Conservation (phyloP, 352 stramenopile genomes). For the Pilasporangium apinafurcum region DNA sequence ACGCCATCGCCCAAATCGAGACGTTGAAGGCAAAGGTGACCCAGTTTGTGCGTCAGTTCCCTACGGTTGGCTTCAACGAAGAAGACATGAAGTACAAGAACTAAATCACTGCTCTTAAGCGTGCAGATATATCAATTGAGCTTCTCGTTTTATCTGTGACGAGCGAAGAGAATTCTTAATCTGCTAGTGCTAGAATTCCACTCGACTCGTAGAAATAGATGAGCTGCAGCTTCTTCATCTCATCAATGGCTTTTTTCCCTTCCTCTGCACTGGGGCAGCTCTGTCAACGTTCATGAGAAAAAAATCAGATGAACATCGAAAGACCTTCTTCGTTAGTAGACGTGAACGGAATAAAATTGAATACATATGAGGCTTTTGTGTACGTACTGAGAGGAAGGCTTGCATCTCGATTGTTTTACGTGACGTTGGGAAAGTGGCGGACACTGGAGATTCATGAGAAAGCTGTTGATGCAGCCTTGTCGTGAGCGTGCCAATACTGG, state of each 20-base stretch:
- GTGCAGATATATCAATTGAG: not conserved
- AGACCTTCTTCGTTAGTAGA: slow-evolving; percentile 6
- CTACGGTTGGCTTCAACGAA: slow-evolving; percentile 95
- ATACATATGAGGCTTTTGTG: not conserved
- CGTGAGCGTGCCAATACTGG: slow-evolving; percentile 66
- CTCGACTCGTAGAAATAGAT: slow-evolving; percentile 80
- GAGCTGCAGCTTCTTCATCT: slow-evolving; percentile 77
- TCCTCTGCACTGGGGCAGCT: slow-evolving; percentile 71
- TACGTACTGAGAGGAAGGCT: slow-evolving; percentile 53
- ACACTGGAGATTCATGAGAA: slow-evolving; percentile 16
- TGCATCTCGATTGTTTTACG: slow-evolving; percentile 64
- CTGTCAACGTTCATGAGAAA: slow-evolving; percentile 11
- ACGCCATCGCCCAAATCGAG: slow-evolving; percentile 56
- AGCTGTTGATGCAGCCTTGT: slow-evolving; percentile 70
- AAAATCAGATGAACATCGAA: slow-evolving; percentile 1
- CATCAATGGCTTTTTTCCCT: slow-evolving; percentile 58
- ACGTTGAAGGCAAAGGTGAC: slow-evolving; percentile 87
- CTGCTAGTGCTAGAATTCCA: slow-evolving; percentile 61
- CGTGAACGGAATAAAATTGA: slow-evolving; percentile 10
- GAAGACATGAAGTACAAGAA: slow-evolving; percentile 90
- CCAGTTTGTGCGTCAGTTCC: slow-evolving; percentile 93
- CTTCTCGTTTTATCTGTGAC: no score
- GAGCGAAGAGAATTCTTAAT: slow-evolving; percentile 16
- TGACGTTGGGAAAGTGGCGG: slow-evolving; percentile 7
- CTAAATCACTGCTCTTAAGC: slow-evolving; percentile 13